A percentile compares a stretch with the other conserved stretches of the same genome.
Evolutionary conservation across 306 rosid genomes (phyloP).

Genomic region (Quercus berberidifolia): DNA sequence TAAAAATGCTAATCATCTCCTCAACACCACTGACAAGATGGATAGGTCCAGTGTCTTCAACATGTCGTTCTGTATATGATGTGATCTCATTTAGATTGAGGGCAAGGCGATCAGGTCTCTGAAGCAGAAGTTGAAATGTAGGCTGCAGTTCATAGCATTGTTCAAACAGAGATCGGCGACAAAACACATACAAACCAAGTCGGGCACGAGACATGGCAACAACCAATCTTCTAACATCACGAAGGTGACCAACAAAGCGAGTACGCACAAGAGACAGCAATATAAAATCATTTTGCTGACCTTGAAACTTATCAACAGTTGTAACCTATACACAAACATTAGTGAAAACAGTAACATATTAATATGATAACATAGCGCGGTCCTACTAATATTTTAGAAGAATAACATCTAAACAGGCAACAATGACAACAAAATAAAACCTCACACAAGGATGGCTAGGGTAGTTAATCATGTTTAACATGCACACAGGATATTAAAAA

Average conservation of each 20-base stretch:
- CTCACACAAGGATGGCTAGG: not conserved
- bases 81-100: conserved; percentile 69
- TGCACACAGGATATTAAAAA: too few relatives aligned
- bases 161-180: conserved; percentile 90
- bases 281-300: conserved; percentile 97
- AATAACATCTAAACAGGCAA: not conserved
- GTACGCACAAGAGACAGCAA: conserved; percentile 92
- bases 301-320: conserved; percentile 97
- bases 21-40: conserved; percentile 79
- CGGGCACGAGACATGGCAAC: conserved; percentile 99
- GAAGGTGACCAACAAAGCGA: conserved; percentile 93
- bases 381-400: not conserved
- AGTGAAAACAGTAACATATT: too few relatives aligned
- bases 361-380: not conserved
- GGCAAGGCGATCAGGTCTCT: conserved; percentile 81
- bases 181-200: conserved; percentile 87
- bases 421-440: not conserved
- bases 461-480: too few relatives aligned
- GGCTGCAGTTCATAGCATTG: conserved; percentile 98
- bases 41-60: conserved; percentile 61
- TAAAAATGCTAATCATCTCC: conserved; percentile 70
- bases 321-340: conserved; percentile 56
- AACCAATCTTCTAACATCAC: conserved; percentile 96
- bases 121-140: conserved; percentile 85
- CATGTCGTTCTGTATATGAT: conserved; percentile 58